Evolutionary conservation across 352 stramenopile genomes (phyloP).

Genomic region (Phytophthora cajani): DNA sequence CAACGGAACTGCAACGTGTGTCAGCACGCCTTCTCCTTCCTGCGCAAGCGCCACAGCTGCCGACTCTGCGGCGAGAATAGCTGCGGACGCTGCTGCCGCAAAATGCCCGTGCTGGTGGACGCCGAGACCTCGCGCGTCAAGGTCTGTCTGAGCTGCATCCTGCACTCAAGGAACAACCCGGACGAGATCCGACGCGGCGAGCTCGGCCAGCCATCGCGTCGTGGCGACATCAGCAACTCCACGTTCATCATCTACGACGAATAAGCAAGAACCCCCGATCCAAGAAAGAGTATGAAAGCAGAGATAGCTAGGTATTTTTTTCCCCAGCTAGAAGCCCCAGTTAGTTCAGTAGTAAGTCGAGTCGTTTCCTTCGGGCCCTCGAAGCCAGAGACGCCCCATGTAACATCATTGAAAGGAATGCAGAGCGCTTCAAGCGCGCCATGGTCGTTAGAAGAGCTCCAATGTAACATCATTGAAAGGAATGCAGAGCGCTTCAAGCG

Average conservation of each 20-base stretch:
- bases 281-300: slow-evolving; percentile 2
- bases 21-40: slow-evolving; percentile 71
- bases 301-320: slow-evolving; percentile 10
- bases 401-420: slow-evolving; percentile 12
- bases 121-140: slow-evolving; percentile 68
- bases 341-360: slow-evolving; percentile 27
- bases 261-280: slow-evolving; percentile 7
- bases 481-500: background rate
- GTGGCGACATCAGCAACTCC: slow-evolving; percentile 57
- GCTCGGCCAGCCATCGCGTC: slow-evolving; percentile 30
- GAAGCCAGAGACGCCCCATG: slow-evolving; percentile 19
- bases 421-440: background rate
- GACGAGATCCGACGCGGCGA: slow-evolving; percentile 56
- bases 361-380: slow-evolving; percentile 8
- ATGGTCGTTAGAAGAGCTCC: too few relatives aligned
- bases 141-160: slow-evolving; percentile 80
- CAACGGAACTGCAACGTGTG: slow-evolving; percentile 70
- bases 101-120: slow-evolving; percentile 75
- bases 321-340: background rate
- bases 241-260: slow-evolving; percentile 80
- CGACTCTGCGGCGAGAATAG: slow-evolving; percentile 73
- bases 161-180: slow-evolving; percentile 68
- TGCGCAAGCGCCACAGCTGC: slow-evolving; percentile 81
- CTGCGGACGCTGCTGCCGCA: slow-evolving; percentile 76
- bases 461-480: slow-evolving; percentile 12